A percentile compares a stretch with the other conserved stretches of the same genome.
These are phyloP conservation scores for Entrophospora sp. DNA, from an alignment of 192 early-diverging fungal species.

Conservation along the genomic window DNA sequence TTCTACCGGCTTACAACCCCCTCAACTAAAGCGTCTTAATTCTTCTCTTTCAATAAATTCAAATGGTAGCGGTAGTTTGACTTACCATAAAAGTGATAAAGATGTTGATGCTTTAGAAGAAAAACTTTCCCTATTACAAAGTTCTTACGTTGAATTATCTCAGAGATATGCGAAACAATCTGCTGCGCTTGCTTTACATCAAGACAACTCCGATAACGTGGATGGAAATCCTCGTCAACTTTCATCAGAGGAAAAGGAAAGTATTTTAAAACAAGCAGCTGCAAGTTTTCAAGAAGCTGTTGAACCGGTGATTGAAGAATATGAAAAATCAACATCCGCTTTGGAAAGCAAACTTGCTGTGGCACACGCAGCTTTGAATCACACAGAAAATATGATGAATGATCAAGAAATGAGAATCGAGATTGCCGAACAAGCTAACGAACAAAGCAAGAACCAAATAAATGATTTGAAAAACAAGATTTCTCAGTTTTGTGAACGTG, in stretches of 20 bases:
- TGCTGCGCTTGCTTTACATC: not conserved
- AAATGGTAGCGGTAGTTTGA: slow-evolving; percentile 21
- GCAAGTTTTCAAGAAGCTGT: slow-evolving; percentile 39
- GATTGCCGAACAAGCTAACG: not conserved
- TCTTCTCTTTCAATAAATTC: not conserved
- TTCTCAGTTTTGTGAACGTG: not conserved
- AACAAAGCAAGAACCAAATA: slow-evolving; percentile 9
- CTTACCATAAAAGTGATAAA: not conserved
- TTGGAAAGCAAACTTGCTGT: slow-evolving; percentile 52
- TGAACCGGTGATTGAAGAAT: slow-evolving; percentile 48
- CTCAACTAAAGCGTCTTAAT: not conserved
- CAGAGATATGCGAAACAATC: slow-evolving; percentile 12
- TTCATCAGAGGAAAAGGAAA: slow-evolving; percentile 24
- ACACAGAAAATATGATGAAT: slow-evolving; percentile 42
- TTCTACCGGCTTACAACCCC: slow-evolving; percentile 16
- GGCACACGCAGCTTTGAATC: slow-evolving; percentile 49
- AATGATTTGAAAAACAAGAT: not conserved
- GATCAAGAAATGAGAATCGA: slow-evolving; percentile 49
- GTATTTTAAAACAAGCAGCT: not conserved
- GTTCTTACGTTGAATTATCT: slow-evolving; percentile 7
- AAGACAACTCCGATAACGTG: not conserved
- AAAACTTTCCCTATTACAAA: slow-evolving; percentile 33
- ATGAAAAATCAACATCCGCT: slow-evolving; percentile 51
- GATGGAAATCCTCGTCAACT: not conserved
- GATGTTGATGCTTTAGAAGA: slow-evolving; percentile 32